These are phyloP conservation scores for Grosmannia huntii DNA, from an alignment of 2,329 filamentous ascomycete species.

Conservation along the genomic window DNA sequence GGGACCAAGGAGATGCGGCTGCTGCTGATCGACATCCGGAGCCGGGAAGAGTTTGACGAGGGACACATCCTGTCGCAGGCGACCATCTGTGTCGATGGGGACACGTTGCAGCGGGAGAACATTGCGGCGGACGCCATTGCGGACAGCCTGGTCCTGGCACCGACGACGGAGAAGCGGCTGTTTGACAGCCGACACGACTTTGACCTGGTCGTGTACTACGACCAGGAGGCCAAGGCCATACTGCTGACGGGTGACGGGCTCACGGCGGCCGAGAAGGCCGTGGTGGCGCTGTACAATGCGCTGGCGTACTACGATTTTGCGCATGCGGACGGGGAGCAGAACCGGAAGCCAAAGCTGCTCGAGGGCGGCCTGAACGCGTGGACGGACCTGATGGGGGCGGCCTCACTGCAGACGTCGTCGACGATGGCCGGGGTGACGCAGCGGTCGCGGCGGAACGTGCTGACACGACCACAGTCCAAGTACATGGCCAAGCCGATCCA, in stretches of 20 bases:
- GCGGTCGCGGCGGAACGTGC: constrained; percentile 7
- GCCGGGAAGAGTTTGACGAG: constrained; percentile 67
- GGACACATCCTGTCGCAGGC: constrained; percentile 78
- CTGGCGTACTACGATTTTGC: constrained; percentile 68
- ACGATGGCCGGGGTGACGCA: constrained; percentile 10
- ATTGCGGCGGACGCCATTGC: constrained; percentile 48
- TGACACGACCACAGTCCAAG: constrained; percentile 26
- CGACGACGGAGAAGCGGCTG: constrained; percentile 58
- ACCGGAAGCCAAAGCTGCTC: constrained; percentile 59
- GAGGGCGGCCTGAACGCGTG: constrained; percentile 77
- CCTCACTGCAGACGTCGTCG: constrained; percentile 39
- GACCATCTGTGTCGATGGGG: constrained; percentile 82
- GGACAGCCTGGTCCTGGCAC: constrained; percentile 58
- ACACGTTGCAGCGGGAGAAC: constrained; percentile 54
- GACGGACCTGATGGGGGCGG: constrained; percentile 65
- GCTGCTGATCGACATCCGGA: constrained; percentile 74
- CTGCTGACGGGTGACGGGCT: constrained; percentile 16
- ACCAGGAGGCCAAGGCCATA: constrained; percentile 53
- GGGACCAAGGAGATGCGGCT: constrained; percentile 44
- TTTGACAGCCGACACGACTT: constrained; percentile 65
- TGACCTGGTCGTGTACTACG: constrained; percentile 84
- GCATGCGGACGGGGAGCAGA: constrained; percentile 3
- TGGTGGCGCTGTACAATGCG: constrained; percentile 65
- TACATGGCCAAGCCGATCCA: constrained; percentile 55
- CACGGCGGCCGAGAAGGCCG: constrained; percentile 28